A percentile compares a stretch with the other conserved stretches of the same genome.
Evolutionary conservation across 352 stramenopile species (phyloP).

Genomic region (Globisporangium uncinulatum): DNA sequence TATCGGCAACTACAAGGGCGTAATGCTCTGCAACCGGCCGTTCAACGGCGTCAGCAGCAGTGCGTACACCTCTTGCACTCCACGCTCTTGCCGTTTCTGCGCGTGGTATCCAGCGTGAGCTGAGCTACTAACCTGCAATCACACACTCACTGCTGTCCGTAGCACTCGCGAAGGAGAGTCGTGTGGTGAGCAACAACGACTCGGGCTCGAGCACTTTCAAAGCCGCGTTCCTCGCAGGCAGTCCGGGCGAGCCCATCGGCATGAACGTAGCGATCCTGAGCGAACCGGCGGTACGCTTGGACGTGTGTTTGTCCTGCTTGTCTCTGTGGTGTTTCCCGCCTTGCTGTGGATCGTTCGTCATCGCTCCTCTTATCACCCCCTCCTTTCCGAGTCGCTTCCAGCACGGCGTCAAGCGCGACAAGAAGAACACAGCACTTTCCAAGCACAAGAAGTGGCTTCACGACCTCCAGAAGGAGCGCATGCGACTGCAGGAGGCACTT

Average conservation of each 20-base stretch:
- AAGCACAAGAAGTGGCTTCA: constrained; percentile 93
- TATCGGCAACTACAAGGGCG: constrained; percentile 94
- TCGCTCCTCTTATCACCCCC: too few species aligned
- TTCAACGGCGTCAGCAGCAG: constrained; percentile 86
- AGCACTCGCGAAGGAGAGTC: constrained; percentile 56
- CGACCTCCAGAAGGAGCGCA: constrained; percentile 90
- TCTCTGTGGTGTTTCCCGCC: too few species aligned
- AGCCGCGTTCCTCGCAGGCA: constrained; percentile 65
- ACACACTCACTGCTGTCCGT: too few species aligned
- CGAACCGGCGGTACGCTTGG: constrained; percentile 41
- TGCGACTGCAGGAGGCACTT: constrained; percentile 76
- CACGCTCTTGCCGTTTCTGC: background rate
- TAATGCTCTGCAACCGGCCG: constrained; percentile 94
- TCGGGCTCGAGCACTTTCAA: constrained; percentile 38
- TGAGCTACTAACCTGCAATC: background rate
- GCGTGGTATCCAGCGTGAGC: too few species aligned
- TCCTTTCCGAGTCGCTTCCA: too few species aligned
- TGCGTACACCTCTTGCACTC: constrained; percentile 17
- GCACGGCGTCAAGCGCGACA: constrained; percentile 81
- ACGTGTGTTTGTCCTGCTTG: too few species aligned
- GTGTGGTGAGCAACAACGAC: constrained; percentile 32
- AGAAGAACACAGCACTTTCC: constrained; percentile 88
- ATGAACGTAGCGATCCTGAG: constrained; percentile 78
- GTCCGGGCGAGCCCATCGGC: constrained; percentile 57
- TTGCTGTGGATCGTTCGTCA: too few species aligned